phyloP scores from a whole-genome alignment of 1,139 yeast genomes.

The Debaryomyces nepalensis region DNA sequence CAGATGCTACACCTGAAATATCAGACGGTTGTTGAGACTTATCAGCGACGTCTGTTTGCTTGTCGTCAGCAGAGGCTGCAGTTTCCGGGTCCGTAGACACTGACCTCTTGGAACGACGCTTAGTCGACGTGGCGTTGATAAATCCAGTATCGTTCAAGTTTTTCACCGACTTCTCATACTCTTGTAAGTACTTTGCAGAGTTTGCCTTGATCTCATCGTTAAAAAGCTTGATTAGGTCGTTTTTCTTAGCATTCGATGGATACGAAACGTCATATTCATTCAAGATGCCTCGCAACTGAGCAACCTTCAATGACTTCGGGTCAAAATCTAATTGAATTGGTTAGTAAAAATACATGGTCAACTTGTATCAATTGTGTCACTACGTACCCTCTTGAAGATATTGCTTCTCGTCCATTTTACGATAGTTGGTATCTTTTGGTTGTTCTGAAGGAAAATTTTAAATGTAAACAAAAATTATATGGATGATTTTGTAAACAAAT shows the following conservation, averaged over 20 bases:
- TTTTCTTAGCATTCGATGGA: slow-evolving; percentile 66
- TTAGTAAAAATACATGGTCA: slow-evolving; percentile 9
- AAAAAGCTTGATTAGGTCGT: slow-evolving; percentile 59
- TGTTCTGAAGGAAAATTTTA: neutral
- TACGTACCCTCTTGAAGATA: slow-evolving; percentile 32
- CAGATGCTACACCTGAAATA: neutral
- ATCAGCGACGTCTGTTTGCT: neutral
- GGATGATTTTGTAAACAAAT: slow-evolving; percentile 8
- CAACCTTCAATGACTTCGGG: slow-evolving; percentile 61
- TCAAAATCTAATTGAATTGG: slow-evolving; percentile 57
- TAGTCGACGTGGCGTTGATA: slow-evolving; percentile 9
- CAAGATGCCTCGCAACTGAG: slow-evolving; percentile 67
- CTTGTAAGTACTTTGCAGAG: slow-evolving; percentile 35
- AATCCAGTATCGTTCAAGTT: slow-evolving; percentile 33
- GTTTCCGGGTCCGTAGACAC: neutral
- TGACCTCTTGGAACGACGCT: slow-evolving; percentile 7
- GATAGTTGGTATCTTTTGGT: slow-evolving; percentile 4
- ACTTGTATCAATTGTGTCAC: neutral
- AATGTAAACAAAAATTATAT: slow-evolving; percentile 6
- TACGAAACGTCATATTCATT: slow-evolving; percentile 58
- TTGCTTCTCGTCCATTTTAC: slow-evolving; percentile 26
- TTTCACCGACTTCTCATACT: slow-evolving; percentile 18
- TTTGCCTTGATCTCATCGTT: slow-evolving; percentile 49
- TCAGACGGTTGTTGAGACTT: neutral
- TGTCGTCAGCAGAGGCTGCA: neutral